A percentile compares a stretch with the other conserved stretches of the same genome.
These are phyloP conservation scores for Penicillium sp. DNA, from an alignment of 2,329 filamentous ascomycete genomes.

Conservation along the genomic window DNA sequence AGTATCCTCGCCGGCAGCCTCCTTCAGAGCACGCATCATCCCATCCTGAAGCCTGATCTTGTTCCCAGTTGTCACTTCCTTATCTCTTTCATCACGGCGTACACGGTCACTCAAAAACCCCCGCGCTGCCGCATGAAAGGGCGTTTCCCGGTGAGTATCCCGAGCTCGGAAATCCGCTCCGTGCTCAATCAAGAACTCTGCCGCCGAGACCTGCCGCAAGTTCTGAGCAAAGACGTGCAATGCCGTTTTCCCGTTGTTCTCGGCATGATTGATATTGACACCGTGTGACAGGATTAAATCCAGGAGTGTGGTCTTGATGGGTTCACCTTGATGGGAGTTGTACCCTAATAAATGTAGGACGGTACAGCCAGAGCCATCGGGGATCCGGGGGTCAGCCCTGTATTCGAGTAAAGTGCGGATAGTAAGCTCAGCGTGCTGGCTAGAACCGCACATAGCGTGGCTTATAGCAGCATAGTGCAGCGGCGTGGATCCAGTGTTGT, in stretches of 20 bases:
- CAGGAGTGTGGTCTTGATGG: slow-evolving; percentile 14
- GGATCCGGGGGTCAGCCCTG: slow-evolving; percentile 14
- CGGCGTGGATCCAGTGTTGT: slow-evolving; percentile 17
- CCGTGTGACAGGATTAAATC: slow-evolving; percentile 19
- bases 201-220: slow-evolving; percentile 18
- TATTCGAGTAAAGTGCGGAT: slow-evolving; percentile 16
- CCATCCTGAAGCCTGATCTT: no score
- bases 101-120: slow-evolving; percentile 3
- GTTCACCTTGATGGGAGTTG: slow-evolving; percentile 5
- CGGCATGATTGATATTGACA: slow-evolving; percentile 15
- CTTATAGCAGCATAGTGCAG: slow-evolving; percentile 13
- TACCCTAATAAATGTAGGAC: slow-evolving; percentile 18
- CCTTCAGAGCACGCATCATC: no score
- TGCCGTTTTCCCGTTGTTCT: slow-evolving; percentile 20
- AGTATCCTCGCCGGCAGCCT: no score
- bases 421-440: slow-evolving; percentile 8
- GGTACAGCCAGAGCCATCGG: slow-evolving; percentile 14
- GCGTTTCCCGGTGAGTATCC: slow-evolving; percentile 20
- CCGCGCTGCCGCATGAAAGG: slow-evolving; percentile 19
- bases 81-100: not conserved
- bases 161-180: slow-evolving; percentile 11
- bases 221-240: slow-evolving; percentile 22
- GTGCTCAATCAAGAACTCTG: slow-evolving; percentile 3
- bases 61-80: not conserved
- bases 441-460: slow-evolving; percentile 10